phyloP scores from a whole-genome alignment of 1,139 yeast genomes.

The Suhomyces bolitotheri region DNA sequence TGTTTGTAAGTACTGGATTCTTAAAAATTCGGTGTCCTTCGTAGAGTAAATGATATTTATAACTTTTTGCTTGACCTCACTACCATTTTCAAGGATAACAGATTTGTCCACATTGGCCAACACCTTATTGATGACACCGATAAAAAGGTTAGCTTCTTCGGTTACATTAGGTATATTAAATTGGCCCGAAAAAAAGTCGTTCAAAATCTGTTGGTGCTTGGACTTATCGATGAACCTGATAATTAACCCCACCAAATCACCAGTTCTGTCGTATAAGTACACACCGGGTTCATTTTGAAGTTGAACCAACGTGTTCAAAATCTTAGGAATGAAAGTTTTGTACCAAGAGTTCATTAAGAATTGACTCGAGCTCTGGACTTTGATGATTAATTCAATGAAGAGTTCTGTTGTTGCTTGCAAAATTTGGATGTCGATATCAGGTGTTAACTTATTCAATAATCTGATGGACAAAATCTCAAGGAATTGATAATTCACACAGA shows the following conservation, averaged over 20 bases:
- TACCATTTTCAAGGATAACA: constrained; percentile 14
- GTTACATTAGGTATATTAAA: constrained; percentile 21
- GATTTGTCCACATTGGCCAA: constrained; percentile 52
- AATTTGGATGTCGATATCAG: constrained; percentile 15
- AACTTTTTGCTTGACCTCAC: constrained; percentile 17
- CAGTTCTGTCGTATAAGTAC: constrained; percentile 30
- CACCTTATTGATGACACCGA: constrained; percentile 50
- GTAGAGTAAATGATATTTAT: constrained; percentile 20
- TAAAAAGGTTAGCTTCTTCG: constrained; percentile 36
- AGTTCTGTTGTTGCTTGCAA: constrained; percentile 26
- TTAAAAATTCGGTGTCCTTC: constrained; percentile 28
- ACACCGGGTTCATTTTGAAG: constrained; percentile 6
- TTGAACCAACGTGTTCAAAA: constrained; percentile 19
- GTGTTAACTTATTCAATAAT: constrained; percentile 44
- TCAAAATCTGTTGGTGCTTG: constrained; percentile 41
- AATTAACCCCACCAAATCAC: constrained; percentile 40
- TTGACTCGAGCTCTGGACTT: constrained; percentile 22
- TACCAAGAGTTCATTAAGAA: constrained; percentile 48
- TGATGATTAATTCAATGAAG: constrained; percentile 27
- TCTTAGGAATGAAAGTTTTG: constrained; percentile 37
- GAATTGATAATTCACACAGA: constrained; percentile 47
- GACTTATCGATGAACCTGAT: constrained; percentile 37
- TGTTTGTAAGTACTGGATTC: constrained; percentile 60
- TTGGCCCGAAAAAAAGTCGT: constrained; percentile 32
- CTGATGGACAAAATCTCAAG: constrained; percentile 54